A percentile compares a stretch with the other conserved stretches of the same genome.
Evolutionary conservation across 805 yeast species (phyloP).

Genomic region (Yarrowia sp.): DNA sequence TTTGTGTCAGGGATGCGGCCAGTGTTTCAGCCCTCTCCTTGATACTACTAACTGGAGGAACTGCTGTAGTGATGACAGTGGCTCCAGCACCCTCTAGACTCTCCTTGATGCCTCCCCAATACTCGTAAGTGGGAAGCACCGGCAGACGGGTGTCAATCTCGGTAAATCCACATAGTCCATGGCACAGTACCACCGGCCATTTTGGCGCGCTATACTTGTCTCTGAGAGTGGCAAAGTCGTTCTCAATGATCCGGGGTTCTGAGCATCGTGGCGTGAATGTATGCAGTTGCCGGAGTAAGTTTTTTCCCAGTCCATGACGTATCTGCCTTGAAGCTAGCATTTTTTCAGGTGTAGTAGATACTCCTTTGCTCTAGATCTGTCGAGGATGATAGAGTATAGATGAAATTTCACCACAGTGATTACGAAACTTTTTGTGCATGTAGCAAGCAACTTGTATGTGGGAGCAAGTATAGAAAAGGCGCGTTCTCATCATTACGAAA

Average conservation of each 20-base stretch:
- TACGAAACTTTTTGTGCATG: background rate
- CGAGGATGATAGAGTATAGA: background rate
- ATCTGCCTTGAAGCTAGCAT: background rate
- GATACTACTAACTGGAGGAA: constrained; percentile 78
- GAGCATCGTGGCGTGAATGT: background rate
- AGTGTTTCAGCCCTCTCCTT: constrained; percentile 61
- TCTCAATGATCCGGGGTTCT: constrained; percentile 25
- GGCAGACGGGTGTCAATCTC: constrained; percentile 44
- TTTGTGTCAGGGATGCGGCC: constrained; percentile 29
- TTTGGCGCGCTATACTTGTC: constrained; percentile 56
- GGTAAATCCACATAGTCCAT: constrained; percentile 84
- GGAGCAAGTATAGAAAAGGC: background rate
- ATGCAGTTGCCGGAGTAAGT: background rate
- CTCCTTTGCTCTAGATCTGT: background rate
- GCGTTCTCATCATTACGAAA: too few species aligned
- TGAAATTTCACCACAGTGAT: background rate
- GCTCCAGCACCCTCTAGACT: constrained; percentile 61
- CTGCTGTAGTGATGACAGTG: constrained; percentile 66
- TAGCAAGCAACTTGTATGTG: background rate
- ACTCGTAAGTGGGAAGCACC: constrained; percentile 48
- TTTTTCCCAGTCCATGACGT: background rate
- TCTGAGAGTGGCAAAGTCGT: constrained; percentile 33
- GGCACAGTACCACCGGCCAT: constrained; percentile 75
- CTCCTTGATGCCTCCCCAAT: constrained; percentile 77
- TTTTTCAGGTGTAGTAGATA: too few species aligned